Percentiles rank a stretch among this genome's conserved stretches.
Evolutionary conservation across 495 filamentous ascomycete species (phyloP).

Genomic region (Neurospora sp.): DNA sequence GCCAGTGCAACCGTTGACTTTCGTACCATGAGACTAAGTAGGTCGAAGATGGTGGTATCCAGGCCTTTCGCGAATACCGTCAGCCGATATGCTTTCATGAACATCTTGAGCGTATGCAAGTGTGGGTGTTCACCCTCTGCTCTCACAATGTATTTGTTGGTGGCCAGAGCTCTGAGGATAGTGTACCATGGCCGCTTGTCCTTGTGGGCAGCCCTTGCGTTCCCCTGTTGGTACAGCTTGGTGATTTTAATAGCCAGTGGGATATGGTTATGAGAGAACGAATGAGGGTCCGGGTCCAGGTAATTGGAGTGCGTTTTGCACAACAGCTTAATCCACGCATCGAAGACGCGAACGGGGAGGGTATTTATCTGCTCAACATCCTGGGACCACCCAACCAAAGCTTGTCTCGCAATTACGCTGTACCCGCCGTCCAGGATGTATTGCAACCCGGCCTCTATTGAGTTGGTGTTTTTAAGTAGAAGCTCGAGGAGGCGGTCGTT

Average conservation of each 20-base stretch:
- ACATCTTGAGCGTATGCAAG: constrained; percentile 9
- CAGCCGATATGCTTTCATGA: constrained; percentile 11
- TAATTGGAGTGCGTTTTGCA: constrained; percentile 20
- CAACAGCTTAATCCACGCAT: constrained; percentile 30
- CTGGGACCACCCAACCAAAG: constrained; percentile 7
- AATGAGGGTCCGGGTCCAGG: not conserved
- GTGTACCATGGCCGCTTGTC: constrained; percentile 17
- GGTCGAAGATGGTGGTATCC: constrained; percentile 11
- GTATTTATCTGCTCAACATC: not conserved
- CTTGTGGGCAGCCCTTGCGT: not conserved
- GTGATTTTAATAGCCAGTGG: constrained; percentile 13
- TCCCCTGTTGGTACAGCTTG: constrained; percentile 5
- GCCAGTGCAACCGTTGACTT: constrained; percentile 4
- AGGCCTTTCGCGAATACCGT: constrained; percentile 3
- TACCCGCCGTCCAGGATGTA: constrained; percentile 30
- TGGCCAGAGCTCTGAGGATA: constrained; percentile 17
- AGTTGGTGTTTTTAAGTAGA: constrained; percentile 24
- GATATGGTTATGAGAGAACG: not conserved
- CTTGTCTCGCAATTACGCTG: not conserved
- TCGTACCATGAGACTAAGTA: constrained; percentile 11
- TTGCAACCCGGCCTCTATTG: constrained; percentile 17
- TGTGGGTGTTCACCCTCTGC: not conserved
- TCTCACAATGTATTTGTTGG: constrained; percentile 5
- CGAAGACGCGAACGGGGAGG: constrained; percentile 18
- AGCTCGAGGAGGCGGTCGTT: constrained; percentile 22